These are phyloP conservation scores for Cadophora gregata DNA, from an alignment of 2,329 filamentous ascomycete species.

Conservation along the genomic window DNA sequence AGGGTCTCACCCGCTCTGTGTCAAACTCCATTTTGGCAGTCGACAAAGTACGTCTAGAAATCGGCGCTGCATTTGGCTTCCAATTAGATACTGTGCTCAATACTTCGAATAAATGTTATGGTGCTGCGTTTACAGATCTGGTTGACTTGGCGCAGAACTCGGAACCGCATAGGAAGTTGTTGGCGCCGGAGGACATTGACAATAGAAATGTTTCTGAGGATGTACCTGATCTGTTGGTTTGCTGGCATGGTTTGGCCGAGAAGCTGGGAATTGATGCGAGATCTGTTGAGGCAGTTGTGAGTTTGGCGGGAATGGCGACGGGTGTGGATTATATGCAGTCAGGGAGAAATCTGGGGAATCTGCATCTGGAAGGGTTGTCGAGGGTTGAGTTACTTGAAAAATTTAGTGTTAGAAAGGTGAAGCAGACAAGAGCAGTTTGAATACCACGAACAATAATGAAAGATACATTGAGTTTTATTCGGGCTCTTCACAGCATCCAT, in stretches of 20 bases:
- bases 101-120: conserved; percentile 26
- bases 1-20: conserved; percentile 28
- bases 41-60: conserved; percentile 22
- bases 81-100: conserved; percentile 22
- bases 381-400: conserved; percentile 18
- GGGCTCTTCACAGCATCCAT: too few species aligned
- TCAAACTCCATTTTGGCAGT: conserved; percentile 26
- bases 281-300: conserved; percentile 15
- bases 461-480: too few species aligned
- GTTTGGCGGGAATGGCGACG: conserved; percentile 20
- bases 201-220: conserved; percentile 30
- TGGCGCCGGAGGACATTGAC: conserved; percentile 12
- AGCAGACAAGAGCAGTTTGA: background rate
- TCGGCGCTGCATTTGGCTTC: conserved; percentile 23
- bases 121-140: conserved; percentile 15
- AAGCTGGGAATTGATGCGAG: conserved; percentile 22
- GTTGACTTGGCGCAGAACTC: conserved; percentile 17
- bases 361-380: conserved; percentile 19
- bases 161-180: conserved; percentile 12
- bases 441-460: too few species aligned
- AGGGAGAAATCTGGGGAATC: conserved; percentile 19
- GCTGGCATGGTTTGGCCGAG: conserved; percentile 25
- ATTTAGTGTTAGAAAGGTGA: conserved; percentile 12
- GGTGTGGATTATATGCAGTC: conserved; percentile 12
- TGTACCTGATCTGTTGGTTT: conserved; percentile 30